A percentile compares a stretch with the other conserved stretches of the same genome.
Evolutionary conservation across 2,329 filamentous ascomycete species (phyloP).

Genomic region (Phialophora tarda): DNA sequence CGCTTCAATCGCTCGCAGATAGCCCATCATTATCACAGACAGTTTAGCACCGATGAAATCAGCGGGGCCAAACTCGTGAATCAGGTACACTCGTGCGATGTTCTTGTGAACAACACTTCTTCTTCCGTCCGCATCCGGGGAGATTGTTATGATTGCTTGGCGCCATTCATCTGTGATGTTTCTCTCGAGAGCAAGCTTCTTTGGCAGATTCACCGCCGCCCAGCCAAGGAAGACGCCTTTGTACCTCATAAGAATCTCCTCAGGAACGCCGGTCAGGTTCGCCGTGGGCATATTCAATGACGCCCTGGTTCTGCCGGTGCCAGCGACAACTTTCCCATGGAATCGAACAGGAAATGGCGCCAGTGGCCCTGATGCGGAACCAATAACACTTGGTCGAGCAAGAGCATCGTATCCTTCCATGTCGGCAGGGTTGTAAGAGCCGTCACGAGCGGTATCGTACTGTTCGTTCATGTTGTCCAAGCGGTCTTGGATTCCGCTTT

Average conservation of each 20-base stretch:
- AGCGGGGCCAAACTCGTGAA: slow-evolving; percentile 56
- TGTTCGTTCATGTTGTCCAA: slow-evolving; percentile 47
- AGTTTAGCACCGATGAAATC: slow-evolving; percentile 55
- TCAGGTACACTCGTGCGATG: slow-evolving; percentile 60
- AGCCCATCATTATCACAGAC: slow-evolving; percentile 66
- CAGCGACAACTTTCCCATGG: slow-evolving; percentile 54
- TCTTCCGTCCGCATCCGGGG: slow-evolving; percentile 55
- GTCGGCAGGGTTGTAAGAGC: slow-evolving; percentile 32
- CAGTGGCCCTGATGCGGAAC: slow-evolving; percentile 58
- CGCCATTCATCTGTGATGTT: slow-evolving; percentile 58
- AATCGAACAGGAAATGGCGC: slow-evolving; percentile 62
- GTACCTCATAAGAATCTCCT: slow-evolving; percentile 60
- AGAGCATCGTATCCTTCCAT: slow-evolving; percentile 38
- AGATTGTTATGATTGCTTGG: slow-evolving; percentile 64
- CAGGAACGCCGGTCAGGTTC: slow-evolving; percentile 59
- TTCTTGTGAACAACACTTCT: slow-evolving; percentile 58
- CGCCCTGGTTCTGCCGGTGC: slow-evolving; percentile 50
- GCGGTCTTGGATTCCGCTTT: slow-evolving; percentile 43
- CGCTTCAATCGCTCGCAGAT: slow-evolving; percentile 54
- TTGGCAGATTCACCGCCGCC: slow-evolving; percentile 54
- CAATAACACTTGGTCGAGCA: slow-evolving; percentile 50
- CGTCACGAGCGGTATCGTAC: slow-evolving; percentile 44
- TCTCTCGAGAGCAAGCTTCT: slow-evolving; percentile 42
- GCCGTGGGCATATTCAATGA: slow-evolving; percentile 60
- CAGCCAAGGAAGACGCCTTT: slow-evolving; percentile 70